Evolutionary conservation across 192 early-diverging fungal genomes (phyloP), one percentile per base, ranked within the genome.

Genomic region (Linnemannia schmuckeri): DNA sequence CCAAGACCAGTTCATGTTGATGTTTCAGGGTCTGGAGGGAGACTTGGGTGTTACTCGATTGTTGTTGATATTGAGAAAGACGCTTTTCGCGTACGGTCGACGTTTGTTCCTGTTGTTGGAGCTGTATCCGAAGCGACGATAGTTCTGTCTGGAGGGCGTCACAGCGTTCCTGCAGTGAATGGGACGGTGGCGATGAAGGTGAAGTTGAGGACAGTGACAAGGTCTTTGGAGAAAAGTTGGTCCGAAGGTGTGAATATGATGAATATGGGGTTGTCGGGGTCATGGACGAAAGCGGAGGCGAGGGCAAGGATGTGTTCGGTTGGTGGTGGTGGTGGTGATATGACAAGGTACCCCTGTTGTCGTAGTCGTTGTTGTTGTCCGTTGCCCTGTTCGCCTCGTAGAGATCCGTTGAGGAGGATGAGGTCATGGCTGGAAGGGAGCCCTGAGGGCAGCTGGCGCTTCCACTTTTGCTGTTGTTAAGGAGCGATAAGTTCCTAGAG

Each of bases 11-110:
- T 24, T 84, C 82, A 52, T 84, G 77, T 44, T 85, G 78, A 18
- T 80, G 78, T 46, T 74, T 79, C 18, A 85, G 37, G 3, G 78
- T 80, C 6, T 77, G 68, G 18, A 85, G 47, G 7, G 78, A 79
- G 37, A 72, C 74, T n/a, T 80, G 78, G 0, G 83, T 71, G 42
- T 76, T 78, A 24, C 74, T 72, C 15, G 78, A 85, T 33, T 72
- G 73, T 42, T 80, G 78, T 40, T 80, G 83, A 33, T 54, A 74
- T 12, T 79, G 52, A 7, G 83, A 85, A 13, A 85, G 78, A 37
- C 83, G 78, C 41, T 85, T 85, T 40, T 85, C 83, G 30, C 70
- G 68, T 0, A 85, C 30, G 18, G 55, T 76, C 1, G 78, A 85
- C 27, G 78, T 66, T 22, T 75, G 68, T 44, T 84, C 82, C 1